Evolutionary conservation across 495 filamentous ascomycete species (phyloP).

Genomic region (Aspergillus asperescens): DNA sequence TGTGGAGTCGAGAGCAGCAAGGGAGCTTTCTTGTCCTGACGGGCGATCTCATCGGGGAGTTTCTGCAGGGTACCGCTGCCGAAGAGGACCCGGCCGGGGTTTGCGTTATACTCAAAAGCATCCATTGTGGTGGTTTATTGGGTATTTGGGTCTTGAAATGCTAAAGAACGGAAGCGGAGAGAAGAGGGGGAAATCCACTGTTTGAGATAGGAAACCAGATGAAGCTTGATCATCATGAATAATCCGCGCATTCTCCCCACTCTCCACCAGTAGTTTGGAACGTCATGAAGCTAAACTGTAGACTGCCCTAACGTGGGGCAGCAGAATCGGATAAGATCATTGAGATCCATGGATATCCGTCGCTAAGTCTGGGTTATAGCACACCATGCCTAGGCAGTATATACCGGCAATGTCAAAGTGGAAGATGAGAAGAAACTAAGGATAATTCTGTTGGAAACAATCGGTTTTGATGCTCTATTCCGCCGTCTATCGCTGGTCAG

Average conservation of each 20-base stretch:
- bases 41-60: constrained; percentile 54
- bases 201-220: constrained; percentile 4
- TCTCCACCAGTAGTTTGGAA: constrained; percentile 24
- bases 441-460: too few species aligned
- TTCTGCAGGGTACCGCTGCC: constrained; percentile 56
- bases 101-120: constrained; percentile 56
- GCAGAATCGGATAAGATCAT: constrained; percentile 3
- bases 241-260: constrained; percentile 26
- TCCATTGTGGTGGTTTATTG: constrained; percentile 41
- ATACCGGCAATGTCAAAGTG: not conserved
- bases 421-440: too few species aligned
- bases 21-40: constrained; percentile 50
- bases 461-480: not conserved
- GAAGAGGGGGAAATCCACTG: not conserved
- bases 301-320: constrained; percentile 16
- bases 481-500: not conserved
- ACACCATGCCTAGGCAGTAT: not conserved
- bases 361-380: too few species aligned
- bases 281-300: constrained; percentile 13
- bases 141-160: not conserved
- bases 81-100: constrained; percentile 57
- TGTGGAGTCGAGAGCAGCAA: constrained; percentile 56
- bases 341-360: too few species aligned
- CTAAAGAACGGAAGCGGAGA: not conserved
- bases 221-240: constrained; percentile 26